Evolutionary conservation across 257 asterid species (phyloP).

Genomic region (Solanum sitiens): DNA sequence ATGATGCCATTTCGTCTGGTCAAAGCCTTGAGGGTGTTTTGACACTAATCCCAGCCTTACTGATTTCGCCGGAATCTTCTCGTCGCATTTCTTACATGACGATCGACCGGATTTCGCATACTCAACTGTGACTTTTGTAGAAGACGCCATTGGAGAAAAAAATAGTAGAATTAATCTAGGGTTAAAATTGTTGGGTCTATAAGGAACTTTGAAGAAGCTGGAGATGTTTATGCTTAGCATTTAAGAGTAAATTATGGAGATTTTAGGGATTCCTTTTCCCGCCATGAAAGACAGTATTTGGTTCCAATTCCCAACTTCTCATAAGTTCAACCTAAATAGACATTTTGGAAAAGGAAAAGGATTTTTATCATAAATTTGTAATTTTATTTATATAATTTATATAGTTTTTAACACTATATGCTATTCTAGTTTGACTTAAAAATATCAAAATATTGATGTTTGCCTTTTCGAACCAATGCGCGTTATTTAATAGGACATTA

Average conservation of each 20-base stretch:
- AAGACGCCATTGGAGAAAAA: slow-evolving; percentile 22
- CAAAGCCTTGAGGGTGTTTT: slow-evolving; percentile 76
- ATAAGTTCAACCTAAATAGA: not conserved
- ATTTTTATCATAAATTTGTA: not conserved
- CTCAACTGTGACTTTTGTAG: slow-evolving; percentile 48
- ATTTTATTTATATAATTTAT: too few relatives aligned
- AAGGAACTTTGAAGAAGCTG: not conserved
- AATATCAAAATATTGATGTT: too few relatives aligned
- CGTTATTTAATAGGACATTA: too few relatives aligned
- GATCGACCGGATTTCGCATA: slow-evolving; percentile 90
- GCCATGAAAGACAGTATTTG: not conserved
- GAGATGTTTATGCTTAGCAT: not conserved
- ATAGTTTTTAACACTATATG: too few relatives aligned
- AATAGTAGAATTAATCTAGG: not conserved
- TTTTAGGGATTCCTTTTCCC: slow-evolving; percentile 3
- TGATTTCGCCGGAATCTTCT: slow-evolving; percentile 45
- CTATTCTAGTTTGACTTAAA: not conserved
- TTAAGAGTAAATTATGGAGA: not conserved
- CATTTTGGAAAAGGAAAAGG: not conserved
- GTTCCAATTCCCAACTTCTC: not conserved
- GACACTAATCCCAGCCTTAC: slow-evolving; percentile 62
- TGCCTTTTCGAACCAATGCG: not conserved
- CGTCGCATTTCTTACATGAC: slow-evolving; percentile 76
- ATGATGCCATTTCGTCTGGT: slow-evolving; percentile 91
- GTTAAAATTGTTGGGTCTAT: not conserved